Evolutionary conservation across 176 grass and related monocot species (phyloP).

Genomic region (Triticum aestivum): DNA sequence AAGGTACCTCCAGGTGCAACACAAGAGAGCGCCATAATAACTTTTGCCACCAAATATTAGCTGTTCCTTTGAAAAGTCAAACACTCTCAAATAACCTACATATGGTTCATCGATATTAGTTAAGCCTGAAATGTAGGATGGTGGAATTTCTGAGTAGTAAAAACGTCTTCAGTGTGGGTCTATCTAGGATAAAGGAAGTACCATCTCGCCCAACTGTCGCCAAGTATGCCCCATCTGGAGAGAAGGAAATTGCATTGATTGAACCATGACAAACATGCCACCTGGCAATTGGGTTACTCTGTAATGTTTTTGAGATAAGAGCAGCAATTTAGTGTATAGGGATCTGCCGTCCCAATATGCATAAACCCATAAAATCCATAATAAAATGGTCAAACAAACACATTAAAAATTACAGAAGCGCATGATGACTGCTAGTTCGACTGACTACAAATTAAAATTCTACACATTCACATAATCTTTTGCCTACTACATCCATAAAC

Average conservation of each 20-base stretch:
- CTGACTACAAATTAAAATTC: background rate
- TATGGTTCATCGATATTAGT: constrained; percentile 28
- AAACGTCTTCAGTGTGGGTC: constrained; percentile 9
- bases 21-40: constrained; percentile 87
- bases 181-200: constrained; percentile 41
- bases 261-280: constrained; percentile 97
- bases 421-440: background rate
- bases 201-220: constrained; percentile 92
- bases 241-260: constrained; percentile 88
- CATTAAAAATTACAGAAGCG: background rate
- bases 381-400: background rate
- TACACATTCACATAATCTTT: background rate
- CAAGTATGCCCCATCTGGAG: constrained; percentile 80
- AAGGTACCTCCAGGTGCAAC: constrained; percentile 88
- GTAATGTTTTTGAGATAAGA: constrained; percentile 31
- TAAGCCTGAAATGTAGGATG: background rate
- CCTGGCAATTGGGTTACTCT: constrained; percentile 88
- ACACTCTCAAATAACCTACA: constrained; percentile 93
- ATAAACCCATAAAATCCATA: background rate
- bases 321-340: background rate
- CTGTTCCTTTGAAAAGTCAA: constrained; percentile 88
- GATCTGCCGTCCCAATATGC: background rate
- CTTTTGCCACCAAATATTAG: constrained; percentile 97
- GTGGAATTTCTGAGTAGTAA: background rate
- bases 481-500: background rate